Evolutionary conservation across 2,329 filamentous ascomycete genomes (phyloP).

Genomic region (Pseudogymnoascus sp.): DNA sequence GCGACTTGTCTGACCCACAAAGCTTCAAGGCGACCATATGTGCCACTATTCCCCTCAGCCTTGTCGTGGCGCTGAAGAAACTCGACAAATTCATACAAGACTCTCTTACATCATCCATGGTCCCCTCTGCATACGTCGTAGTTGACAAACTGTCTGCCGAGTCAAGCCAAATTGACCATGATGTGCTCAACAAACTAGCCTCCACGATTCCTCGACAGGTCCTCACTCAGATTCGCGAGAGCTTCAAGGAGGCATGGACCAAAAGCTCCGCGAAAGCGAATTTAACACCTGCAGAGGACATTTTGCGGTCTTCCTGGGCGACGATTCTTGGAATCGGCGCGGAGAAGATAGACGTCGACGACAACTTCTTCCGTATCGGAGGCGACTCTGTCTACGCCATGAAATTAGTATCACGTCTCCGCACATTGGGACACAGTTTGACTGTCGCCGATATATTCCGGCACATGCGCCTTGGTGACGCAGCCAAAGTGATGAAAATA

Average conservation of each 20-base stretch:
- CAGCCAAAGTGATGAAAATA: conserved; percentile 28
- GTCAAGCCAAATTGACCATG: conserved; percentile 28
- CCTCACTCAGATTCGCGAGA: conserved; percentile 21
- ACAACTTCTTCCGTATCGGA: conserved; percentile 35
- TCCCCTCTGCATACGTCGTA: conserved; percentile 38
- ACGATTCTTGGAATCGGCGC: conserved; percentile 23
- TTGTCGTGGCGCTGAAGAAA: conserved; percentile 32
- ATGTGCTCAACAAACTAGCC: conserved; percentile 27
- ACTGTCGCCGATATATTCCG: conserved; percentile 38
- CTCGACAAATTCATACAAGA: conserved; percentile 36
- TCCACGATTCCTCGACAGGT: conserved; percentile 20
- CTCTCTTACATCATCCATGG: conserved; percentile 41
- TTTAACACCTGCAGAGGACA: conserved; percentile 31
- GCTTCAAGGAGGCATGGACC: conserved; percentile 29
- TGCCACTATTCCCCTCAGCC: conserved; percentile 19
- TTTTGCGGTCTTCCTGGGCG: conserved; percentile 29
- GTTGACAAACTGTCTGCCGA: conserved; percentile 32
- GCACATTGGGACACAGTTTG: conserved; percentile 26
- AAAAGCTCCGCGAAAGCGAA: conserved; percentile 24
- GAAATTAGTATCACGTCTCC: conserved; percentile 38
- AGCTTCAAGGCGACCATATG: conserved; percentile 20
- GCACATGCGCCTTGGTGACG: conserved; percentile 23
- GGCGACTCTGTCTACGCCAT: conserved; percentile 34
- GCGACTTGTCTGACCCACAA: conserved; percentile 9
- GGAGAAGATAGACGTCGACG: conserved; percentile 26